Evolutionary conservation across 148 eudicot species (phyloP).

Genomic region (Polygonum aviculare): DNA sequence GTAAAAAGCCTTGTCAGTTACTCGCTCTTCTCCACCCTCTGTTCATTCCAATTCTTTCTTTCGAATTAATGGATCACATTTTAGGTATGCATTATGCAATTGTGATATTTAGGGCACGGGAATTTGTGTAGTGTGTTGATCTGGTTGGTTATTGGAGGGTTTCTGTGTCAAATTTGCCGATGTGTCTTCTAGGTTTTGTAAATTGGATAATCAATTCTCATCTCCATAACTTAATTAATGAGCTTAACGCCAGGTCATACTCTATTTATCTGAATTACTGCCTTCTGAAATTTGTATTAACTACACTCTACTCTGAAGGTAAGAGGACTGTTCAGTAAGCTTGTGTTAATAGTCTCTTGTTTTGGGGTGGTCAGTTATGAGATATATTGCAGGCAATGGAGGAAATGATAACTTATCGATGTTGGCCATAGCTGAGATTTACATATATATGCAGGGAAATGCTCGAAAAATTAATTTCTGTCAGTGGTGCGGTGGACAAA

Average conservation of each 20-base stretch:
- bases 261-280: neutral
- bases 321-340: neutral
- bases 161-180: neutral
- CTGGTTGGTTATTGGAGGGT: neutral
- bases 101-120: slow-evolving; percentile 5
- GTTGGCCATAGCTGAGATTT: neutral
- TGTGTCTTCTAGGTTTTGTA: neutral
- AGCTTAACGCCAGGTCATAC: neutral
- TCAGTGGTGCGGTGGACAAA: slow-evolving; percentile 82
- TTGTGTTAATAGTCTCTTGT: neutral
- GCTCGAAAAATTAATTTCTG: slow-evolving; percentile 73
- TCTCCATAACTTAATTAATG: neutral
- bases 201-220: neutral
- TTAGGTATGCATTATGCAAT: neutral
- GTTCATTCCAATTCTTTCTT: neutral
- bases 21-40: neutral
- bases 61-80: neutral
- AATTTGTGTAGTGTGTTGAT: neutral
- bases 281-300: neutral
- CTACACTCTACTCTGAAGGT: neutral
- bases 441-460: slow-evolving; percentile 38
- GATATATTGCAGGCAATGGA: neutral
- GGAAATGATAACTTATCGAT: neutral
- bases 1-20: neutral
- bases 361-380: neutral